Conservation (phyloP, 1,284 basidiomycete genomes). For the Polyporus tsugae region DNA sequence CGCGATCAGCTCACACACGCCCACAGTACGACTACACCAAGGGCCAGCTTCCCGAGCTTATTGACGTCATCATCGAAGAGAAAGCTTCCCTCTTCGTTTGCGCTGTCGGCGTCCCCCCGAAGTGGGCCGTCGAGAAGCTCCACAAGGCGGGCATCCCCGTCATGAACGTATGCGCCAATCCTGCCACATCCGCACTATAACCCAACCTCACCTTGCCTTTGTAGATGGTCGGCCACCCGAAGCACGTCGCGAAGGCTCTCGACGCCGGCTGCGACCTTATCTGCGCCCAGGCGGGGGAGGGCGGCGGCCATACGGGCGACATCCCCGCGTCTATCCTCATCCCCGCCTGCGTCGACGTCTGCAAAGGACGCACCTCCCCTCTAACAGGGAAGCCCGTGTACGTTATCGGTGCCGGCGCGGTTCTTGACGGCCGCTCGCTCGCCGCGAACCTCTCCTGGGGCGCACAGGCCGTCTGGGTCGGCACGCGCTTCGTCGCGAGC, state of each 20-base stretch:
- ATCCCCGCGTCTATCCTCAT: constrained; percentile 78
- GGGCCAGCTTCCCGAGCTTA: constrained; percentile 80
- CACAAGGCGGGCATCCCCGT: constrained; percentile 84
- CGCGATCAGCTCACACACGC: background rate
- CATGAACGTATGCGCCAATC: constrained; percentile 70
- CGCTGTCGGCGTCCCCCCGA: constrained; percentile 86
- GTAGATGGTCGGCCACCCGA: constrained; percentile 90
- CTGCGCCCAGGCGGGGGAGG: constrained; percentile 90
- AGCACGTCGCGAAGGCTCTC: constrained; percentile 85
- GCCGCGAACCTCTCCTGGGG: constrained; percentile 88
- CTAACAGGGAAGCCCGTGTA: constrained; percentile 83
- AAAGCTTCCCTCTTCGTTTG: constrained; percentile 86
- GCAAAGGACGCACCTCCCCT: constrained; percentile 77
- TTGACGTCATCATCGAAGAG: constrained; percentile 90
- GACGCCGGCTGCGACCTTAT: constrained; percentile 87
- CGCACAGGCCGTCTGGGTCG: constrained; percentile 80
- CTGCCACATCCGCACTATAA: constrained; percentile 4
- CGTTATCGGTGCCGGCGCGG: constrained; percentile 87
- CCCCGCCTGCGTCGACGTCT: constrained; percentile 86
- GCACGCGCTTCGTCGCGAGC: constrained; percentile 84
- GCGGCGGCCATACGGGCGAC: constrained; percentile 86
- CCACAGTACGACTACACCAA: constrained; percentile 81
- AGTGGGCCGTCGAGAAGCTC: constrained; percentile 77
- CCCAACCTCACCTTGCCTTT: background rate
- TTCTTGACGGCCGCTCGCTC: constrained; percentile 87